These are phyloP conservation scores for Venturia oleaginea DNA, from an alignment of 2,329 filamentous ascomycete species.

Conservation along the genomic window DNA sequence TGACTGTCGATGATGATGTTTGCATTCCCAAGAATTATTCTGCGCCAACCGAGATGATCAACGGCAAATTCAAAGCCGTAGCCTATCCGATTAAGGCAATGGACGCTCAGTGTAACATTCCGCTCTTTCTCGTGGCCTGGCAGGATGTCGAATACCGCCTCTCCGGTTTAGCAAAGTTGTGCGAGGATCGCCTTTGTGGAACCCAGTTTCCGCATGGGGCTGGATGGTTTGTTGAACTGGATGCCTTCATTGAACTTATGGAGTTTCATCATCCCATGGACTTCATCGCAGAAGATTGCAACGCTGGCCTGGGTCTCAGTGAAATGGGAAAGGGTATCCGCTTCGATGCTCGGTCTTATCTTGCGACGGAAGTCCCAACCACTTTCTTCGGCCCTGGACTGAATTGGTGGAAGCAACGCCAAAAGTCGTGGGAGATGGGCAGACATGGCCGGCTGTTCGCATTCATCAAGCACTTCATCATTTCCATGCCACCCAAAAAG, in stretches of 20 bases:
- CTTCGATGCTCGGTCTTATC: constrained; percentile 17
- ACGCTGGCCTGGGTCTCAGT: constrained; percentile 17
- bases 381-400: constrained; percentile 18
- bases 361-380: constrained; percentile 19
- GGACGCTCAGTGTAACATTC: constrained; percentile 16
- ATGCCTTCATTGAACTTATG: constrained; percentile 18
- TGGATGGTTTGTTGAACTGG: constrained; percentile 19
- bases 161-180: constrained; percentile 17
- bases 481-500: constrained; percentile 16
- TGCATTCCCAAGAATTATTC: constrained; percentile 18
- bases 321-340: constrained; percentile 19
- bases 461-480: constrained; percentile 16
- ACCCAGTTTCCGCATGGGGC: constrained; percentile 19
- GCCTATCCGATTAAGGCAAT: constrained; percentile 18
- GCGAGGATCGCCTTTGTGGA: constrained; percentile 17
- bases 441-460: constrained; percentile 18
- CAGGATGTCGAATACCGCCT: constrained; percentile 18
- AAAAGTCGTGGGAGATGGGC: constrained; percentile 19
- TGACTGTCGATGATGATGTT: constrained; percentile 19
- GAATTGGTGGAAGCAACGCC: constrained; percentile 19
- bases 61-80: constrained; percentile 17
- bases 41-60: constrained; percentile 16
- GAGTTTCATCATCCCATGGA: constrained; percentile 18
- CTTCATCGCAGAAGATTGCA: constrained; percentile 20
- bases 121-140: constrained; percentile 19